phyloP scores from a whole-genome alignment of 306 rosid genomes.

The Amphicarpaea edgeworthii region DNA sequence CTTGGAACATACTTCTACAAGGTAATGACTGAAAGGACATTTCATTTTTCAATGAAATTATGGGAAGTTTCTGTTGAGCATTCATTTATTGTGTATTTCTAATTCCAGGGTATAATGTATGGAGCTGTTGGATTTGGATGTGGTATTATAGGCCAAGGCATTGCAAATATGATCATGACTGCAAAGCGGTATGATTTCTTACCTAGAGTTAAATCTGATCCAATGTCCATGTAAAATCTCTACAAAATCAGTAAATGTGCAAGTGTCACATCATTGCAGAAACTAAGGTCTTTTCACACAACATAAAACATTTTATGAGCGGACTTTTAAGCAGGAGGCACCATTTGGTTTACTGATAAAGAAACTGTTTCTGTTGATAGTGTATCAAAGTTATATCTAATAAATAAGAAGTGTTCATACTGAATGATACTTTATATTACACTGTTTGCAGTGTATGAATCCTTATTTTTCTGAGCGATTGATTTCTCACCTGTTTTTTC shows the following conservation, averaged over 20 bases:
- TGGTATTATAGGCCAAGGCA: conserved; percentile 97
- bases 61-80: not conserved
- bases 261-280: no score
- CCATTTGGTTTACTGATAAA: conserved; percentile 1
- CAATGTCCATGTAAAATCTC: not conserved
- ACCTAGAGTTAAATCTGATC: conserved; percentile 4
- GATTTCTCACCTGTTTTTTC: conserved; percentile 57
- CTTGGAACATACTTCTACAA: conserved; percentile 81
- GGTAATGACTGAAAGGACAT: conserved; percentile 47
- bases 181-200: conserved; percentile 73
- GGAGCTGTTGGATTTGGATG: conserved; percentile 89
- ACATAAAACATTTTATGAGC: not conserved
- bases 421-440: not conserved
- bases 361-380: not conserved
- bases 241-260: not conserved
- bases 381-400: conserved; percentile 8
- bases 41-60: conserved; percentile 14
- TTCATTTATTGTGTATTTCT: not conserved
- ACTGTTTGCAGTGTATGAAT: conserved; percentile 2
- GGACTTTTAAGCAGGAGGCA: conserved; percentile 1
- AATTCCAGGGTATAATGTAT: conserved; percentile 81
- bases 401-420: not conserved
- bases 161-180: conserved; percentile 91
- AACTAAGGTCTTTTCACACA: not conserved
- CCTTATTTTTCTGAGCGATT: not conserved